Conservation (phyloP, 352 stramenopile species). For the Phytophthora hybrid region DNA sequence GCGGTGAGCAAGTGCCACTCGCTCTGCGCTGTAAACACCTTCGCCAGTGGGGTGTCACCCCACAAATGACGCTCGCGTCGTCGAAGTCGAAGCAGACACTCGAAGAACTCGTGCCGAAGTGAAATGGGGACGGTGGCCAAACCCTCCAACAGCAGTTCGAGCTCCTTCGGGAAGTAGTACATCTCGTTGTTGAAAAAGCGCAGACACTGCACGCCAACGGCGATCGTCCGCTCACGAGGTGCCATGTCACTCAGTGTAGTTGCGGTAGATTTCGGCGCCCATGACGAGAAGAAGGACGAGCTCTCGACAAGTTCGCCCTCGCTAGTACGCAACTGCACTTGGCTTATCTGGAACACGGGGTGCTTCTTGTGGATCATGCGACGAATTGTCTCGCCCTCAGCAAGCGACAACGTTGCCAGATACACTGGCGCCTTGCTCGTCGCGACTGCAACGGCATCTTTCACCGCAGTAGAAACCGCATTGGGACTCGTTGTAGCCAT, state of each 20-base stretch:
- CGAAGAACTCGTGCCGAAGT: conserved; percentile 88
- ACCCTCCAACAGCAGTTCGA: conserved; percentile 92
- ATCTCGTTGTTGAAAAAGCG: conserved; percentile 99
- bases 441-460: conserved; percentile 48
- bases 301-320: conserved; percentile 86
- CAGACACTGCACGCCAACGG: conserved; percentile 88
- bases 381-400: conserved; percentile 97
- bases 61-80: conserved; percentile 96
- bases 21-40: conserved; percentile 97
- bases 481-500: conserved; percentile 40
- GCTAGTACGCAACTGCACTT: conserved; percentile 79
- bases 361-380: conserved; percentile 95
- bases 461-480: conserved; percentile 40
- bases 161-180: conserved; percentile 96
- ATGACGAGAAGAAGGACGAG: conserved; percentile 75
- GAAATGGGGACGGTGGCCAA: conserved; percentile 66
- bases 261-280: conserved; percentile 29
- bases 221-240: conserved; percentile 43
- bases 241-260: conserved; percentile 20
- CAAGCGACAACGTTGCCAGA: conserved; percentile 96
- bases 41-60: conserved; percentile 95
- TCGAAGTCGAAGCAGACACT: conserved; percentile 88
- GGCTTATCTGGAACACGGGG: conserved; percentile 71
- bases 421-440: conserved; percentile 72
- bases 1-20: conserved; percentile 95